Evolutionary conservation across 495 filamentous ascomycete genomes (phyloP), one percentile per base, ranked within the genome.

Genomic region (Podospora sp.): DNA sequence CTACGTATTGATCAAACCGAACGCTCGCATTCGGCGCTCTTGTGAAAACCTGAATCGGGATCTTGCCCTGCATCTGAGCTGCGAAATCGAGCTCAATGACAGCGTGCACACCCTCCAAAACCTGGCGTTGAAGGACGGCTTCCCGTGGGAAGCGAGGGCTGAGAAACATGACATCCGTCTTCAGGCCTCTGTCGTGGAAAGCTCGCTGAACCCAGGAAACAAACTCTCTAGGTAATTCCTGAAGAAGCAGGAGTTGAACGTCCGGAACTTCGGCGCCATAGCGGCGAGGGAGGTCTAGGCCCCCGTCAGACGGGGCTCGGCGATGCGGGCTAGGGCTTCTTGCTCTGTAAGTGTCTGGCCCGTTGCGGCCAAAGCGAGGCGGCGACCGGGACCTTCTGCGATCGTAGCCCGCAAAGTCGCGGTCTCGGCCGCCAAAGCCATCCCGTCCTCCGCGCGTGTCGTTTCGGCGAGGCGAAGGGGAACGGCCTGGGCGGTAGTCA

Each of bases 31-130:
- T 91, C 14, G 79, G 83, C 51, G 87, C 89, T 20, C 94, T 89
- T 78, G 94, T 91, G 72, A 97, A 97, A 21, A 97, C 84, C 72
- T 93, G 91, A 26, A 98, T 77, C 1, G 89, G 84, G 61, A 97
- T 89, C 69, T 88, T 90, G 57, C 89, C 87, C 1, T 83, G 86
- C 33, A 82, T 80, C 69, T 96, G 91, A 27, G 90, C 86, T 52
- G 80, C 77, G 7, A 84, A 80, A 46, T 89, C 88, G 18, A 99
- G 86, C 64, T 91, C 89, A 18, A 90, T 87, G 22, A 97, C 90
- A 24, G 91, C 95, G 53, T 89, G 87, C 16, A 99, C 95, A 22
- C 95, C 94, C 77, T 97, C 94, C 27, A 92, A 74, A 50, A 95
- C 90, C 75, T 96, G 93, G 63, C 92, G 87, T 68, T 91, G 88